Evolutionary conservation across 73 alveolate genomes (phyloP).

Genomic region (Tetrahymena malaccensis): DNA sequence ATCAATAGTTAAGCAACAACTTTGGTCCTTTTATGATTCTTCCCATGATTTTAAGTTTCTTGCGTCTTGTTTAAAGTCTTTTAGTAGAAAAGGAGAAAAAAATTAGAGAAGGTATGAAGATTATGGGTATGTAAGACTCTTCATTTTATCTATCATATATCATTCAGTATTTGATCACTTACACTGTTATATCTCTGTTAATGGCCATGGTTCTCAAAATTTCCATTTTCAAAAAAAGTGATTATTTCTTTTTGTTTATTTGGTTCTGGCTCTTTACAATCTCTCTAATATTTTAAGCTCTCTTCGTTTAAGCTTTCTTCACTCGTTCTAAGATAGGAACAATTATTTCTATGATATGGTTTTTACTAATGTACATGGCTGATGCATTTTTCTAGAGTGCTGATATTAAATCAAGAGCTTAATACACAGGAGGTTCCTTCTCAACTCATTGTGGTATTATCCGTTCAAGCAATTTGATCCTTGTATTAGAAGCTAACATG

Average conservation of each 20-base stretch:
- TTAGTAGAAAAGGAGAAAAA: slow-evolving; percentile 72
- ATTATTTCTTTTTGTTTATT: slow-evolving; percentile 14
- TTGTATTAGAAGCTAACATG: slow-evolving; percentile 43
- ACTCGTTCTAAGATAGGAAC: slow-evolving; percentile 62
- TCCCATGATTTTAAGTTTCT: neutral
- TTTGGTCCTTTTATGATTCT: slow-evolving; percentile 1
- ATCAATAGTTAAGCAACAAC: neutral
- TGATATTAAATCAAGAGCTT: slow-evolving; percentile 2
- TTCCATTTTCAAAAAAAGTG: neutral
- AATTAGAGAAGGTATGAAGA: slow-evolving; percentile 93
- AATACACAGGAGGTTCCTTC: slow-evolving; percentile 43
- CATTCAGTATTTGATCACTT: slow-evolving; percentile 52
- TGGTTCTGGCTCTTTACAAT: slow-evolving; percentile 22
- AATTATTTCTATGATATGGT: slow-evolving; percentile 45
- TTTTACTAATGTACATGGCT: slow-evolving; percentile 49
- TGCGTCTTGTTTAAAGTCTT: neutral
- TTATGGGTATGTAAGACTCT: slow-evolving; percentile 85
- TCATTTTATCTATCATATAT: slow-evolving; percentile 83
- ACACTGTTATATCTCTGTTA: slow-evolving; percentile 52
- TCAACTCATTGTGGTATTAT: slow-evolving; percentile 50
- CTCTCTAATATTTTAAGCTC: slow-evolving; percentile 13
- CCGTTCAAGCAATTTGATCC: slow-evolving; percentile 42
- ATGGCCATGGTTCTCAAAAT: slow-evolving; percentile 44
- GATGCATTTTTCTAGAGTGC: slow-evolving; percentile 46
- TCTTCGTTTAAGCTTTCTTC: slow-evolving; percentile 57